Percentiles rank a stretch among this genome's conserved stretches.
Evolutionary conservation across 495 filamentous ascomycete genomes (phyloP).

Genomic region (Penicillium ucsense): DNA sequence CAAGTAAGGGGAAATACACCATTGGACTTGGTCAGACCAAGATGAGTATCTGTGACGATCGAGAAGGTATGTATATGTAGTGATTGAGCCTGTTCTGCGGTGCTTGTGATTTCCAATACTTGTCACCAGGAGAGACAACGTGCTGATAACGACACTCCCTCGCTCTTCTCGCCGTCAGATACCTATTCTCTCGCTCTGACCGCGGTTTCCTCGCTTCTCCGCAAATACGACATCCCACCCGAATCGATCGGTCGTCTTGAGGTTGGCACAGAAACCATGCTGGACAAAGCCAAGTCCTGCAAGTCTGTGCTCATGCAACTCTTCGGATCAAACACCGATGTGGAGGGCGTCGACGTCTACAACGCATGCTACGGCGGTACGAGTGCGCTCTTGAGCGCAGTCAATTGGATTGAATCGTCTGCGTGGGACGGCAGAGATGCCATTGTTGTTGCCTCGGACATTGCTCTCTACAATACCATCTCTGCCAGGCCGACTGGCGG

Average conservation of each 20-base stretch:
- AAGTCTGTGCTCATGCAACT: slow-evolving; percentile 98
- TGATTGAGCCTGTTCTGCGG: too few relatives aligned
- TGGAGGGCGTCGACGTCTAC: slow-evolving; percentile 93
- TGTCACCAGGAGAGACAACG: background rate
- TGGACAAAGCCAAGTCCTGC: slow-evolving; percentile 99
- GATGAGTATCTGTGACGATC: slow-evolving; percentile 99
- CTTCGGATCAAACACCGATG: slow-evolving; percentile 76
- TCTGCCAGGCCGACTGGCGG: slow-evolving; percentile 90
- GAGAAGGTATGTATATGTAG: slow-evolving; percentile 57
- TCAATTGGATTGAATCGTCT: slow-evolving; percentile 97
- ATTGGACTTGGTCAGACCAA: slow-evolving; percentile 98
- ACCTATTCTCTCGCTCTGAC: slow-evolving; percentile 95
- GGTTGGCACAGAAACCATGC: slow-evolving; percentile 93
- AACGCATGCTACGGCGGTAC: slow-evolving; percentile 99
- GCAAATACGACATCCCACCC: slow-evolving; percentile 86
- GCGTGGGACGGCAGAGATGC: slow-evolving; percentile 93
- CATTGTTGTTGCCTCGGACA: slow-evolving; percentile 88
- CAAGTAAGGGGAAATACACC: slow-evolving; percentile 87
- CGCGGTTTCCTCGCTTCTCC: slow-evolving; percentile 71
- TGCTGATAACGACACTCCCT: background rate
- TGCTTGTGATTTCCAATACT: background rate
- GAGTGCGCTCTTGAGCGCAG: slow-evolving; percentile 87
- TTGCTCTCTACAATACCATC: slow-evolving; percentile 93
- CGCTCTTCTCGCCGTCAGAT: slow-evolving; percentile 41
- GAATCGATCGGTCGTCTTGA: slow-evolving; percentile 85